Base-by-base conservation (phyloP, 139 green algal genomes). In the Astrephomene gubernaculifera region DNA sequence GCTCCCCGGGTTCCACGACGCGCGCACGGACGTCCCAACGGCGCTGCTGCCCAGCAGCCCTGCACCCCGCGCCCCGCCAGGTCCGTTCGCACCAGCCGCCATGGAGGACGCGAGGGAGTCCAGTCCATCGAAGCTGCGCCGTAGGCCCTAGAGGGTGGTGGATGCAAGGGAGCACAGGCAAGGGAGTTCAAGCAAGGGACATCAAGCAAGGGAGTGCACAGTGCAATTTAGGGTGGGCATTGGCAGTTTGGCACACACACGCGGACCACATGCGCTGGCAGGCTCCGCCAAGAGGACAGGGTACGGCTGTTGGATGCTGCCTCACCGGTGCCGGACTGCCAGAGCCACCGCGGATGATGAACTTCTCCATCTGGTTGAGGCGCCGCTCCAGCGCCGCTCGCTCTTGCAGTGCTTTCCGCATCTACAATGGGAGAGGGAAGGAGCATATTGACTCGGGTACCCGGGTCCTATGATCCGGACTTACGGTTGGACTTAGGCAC, bases 281-380 rank as follows among this genome's bases (percentile, higher is more conserved):
- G n/a, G n/a, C n/a, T n/a, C n/a, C n/a, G n/a, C n/a, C n/a, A n/a
- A n/a, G 49, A 57, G 17, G 49, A 25, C 49, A 25, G 49, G 49
- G 49, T 12, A 57, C 14, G 49, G 14, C 14, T 17, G 14, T 57
- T 57, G 14, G 49, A 57, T 12, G 14, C 17, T 29, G 12, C n/a
- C 71, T 52, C 17, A 82, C 74, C 54, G 25, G 54, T 31, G 60
- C 76, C 9, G 76, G 76, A 29, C 76, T 83, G 76, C 57, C 45
- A 1, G 60, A 53, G 29, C 79, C 79, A 9, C 79, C 79, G 24
- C 64, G 43, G 43, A 85, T 85, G 79, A 85, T 85, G 61, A 85
- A 85, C 63, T 75, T 75, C 86, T 94, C 91, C 73, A 94, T 71
- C 24, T 92, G 90, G 22, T 54, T 57, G 12, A 94, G 70, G 12